Evolutionary conservation across 2,329 filamentous ascomycete species (phyloP).

Genomic region (Cladophialophora exuberans): DNA sequence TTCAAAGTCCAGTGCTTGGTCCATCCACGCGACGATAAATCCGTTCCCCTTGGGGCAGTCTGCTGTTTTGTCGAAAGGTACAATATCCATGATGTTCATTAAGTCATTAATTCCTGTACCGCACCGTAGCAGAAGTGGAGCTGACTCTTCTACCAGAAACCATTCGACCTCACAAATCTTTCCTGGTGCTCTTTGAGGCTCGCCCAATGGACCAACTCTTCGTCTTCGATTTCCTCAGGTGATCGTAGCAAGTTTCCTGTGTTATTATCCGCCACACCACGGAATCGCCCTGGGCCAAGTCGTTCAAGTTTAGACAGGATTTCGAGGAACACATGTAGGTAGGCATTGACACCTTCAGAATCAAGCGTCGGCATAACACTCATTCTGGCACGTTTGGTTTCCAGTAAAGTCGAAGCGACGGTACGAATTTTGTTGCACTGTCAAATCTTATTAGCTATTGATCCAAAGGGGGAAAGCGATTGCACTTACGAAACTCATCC

Average conservation of each 20-base stretch:
- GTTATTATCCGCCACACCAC: slow-evolving; percentile 21
- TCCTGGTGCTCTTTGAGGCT: slow-evolving; percentile 78
- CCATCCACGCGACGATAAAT: background rate
- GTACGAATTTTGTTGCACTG: slow-evolving; percentile 82
- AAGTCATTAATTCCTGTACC: slow-evolving; percentile 9
- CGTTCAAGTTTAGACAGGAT: slow-evolving; percentile 20
- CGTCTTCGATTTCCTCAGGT: slow-evolving; percentile 67
- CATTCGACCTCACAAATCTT: slow-evolving; percentile 56
- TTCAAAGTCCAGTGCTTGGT: background rate
- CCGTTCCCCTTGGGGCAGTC: background rate
- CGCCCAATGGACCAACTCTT: slow-evolving; percentile 76
- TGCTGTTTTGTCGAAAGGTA: background rate
- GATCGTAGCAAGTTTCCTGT: slow-evolving; percentile 21
- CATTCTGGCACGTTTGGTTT: slow-evolving; percentile 59
- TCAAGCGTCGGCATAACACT: slow-evolving; percentile 49
- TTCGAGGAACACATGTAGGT: slow-evolving; percentile 20
- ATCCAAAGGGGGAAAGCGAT: background rate
- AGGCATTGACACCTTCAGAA: slow-evolving; percentile 33
- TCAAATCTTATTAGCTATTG: slow-evolving; percentile 20
- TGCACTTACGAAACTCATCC: slow-evolving; percentile 64
- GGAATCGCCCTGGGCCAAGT: slow-evolving; percentile 18
- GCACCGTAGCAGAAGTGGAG: background rate
- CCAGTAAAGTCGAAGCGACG: slow-evolving; percentile 78
- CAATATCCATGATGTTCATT: slow-evolving; percentile 2
- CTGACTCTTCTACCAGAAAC: slow-evolving; percentile 17